Evolutionary conservation across 768 basidiomycete genomes (phyloP).

Genomic region (Crucibulum laeve): DNA sequence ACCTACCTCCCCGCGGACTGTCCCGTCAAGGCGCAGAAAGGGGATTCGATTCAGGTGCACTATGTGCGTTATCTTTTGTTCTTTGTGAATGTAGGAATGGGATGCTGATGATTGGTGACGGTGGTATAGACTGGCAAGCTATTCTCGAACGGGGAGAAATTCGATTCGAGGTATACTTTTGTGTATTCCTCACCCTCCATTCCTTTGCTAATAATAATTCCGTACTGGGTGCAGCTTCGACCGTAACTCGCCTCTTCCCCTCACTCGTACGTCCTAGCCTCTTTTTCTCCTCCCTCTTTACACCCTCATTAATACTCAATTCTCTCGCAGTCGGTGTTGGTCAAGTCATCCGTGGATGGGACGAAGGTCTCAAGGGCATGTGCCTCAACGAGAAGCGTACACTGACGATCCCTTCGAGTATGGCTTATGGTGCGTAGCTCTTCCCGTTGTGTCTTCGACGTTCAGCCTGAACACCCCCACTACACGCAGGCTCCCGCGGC

Average conservation of each 20-base stretch:
- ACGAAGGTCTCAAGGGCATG: slow-evolving; percentile 78
- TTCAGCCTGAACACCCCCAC: background rate
- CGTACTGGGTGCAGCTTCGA: slow-evolving; percentile 43
- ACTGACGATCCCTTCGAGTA: slow-evolving; percentile 75
- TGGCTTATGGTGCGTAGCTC: slow-evolving; percentile 74
- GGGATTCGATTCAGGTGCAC: slow-evolving; percentile 70
- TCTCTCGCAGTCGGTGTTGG: slow-evolving; percentile 59
- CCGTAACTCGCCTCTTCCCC: slow-evolving; percentile 68
- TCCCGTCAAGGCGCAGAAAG: slow-evolving; percentile 46
- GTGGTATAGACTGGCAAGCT: slow-evolving; percentile 70
- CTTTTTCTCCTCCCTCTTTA: background rate
- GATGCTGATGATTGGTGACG: background rate
- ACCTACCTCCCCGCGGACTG: slow-evolving; percentile 59
- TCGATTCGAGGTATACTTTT: slow-evolving; percentile 72
- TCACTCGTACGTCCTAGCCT: slow-evolving; percentile 56
- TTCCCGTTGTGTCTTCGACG: background rate
- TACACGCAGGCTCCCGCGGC: slow-evolving; percentile 58
- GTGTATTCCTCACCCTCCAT: slow-evolving; percentile 9
- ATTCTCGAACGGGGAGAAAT: slow-evolving; percentile 71
- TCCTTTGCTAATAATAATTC: background rate
- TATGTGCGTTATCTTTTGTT: slow-evolving; percentile 44
- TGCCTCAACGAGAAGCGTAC: slow-evolving; percentile 86
- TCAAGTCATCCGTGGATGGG: slow-evolving; percentile 86
- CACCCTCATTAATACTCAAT: background rate
- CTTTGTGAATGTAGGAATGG: background rate